Base-by-base conservation (phyloP, 306 rosid genomes). In the Glycyrrhiza uralensis region DNA sequence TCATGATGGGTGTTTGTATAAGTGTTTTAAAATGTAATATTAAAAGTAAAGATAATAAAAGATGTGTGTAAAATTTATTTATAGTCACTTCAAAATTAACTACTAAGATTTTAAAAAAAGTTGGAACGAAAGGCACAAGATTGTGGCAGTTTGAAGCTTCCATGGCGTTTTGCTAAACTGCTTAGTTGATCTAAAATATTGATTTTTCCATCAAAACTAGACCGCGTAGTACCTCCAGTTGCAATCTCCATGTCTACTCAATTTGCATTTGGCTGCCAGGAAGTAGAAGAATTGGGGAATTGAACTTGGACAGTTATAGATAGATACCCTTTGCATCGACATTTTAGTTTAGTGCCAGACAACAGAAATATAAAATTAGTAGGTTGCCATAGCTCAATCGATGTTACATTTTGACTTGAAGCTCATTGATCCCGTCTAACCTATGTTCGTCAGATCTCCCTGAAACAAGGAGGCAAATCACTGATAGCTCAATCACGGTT, bases 391-490 rank as follows among this genome's bases (percentile, higher is more conserved):
- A 57, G 7, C 0, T 57, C 7, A 51, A 51, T 30, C 9, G n/a
- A 32, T 57, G 17, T 51, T 76, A 67, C 80, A 67, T 57, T 76
- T 67, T 67, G 23, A 33, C 17, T 32, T 46, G 80, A 59, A 59
- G 66, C 46, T 59, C 66, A 59, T 9, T 33, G 38, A 59, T 59
- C 4, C 3, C 66, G 3, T 71, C 32, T 29, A 11, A 12, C 35
- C 10, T 59, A 0, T 33, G 15, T 59, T 59, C 28, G 5, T 59
- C 45, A 3, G 5, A 10, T 59, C 6, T 59, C 35, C 46, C 66
- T 59, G 44, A 59, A 59, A 59, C 29, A 33, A n/a, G n/a, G n/a
- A n/a, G n/a, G n/a, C n/a, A n/a, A n/a, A n/a, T n/a, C n/a, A n/a
- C n/a, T n/a, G n/a, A n/a, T n/a, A n/a, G n/a, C n/a, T n/a, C n/a